Base-by-base conservation (phyloP, 2,329 filamentous ascomycete genomes). In the Colletotrichum lentis region DNA sequence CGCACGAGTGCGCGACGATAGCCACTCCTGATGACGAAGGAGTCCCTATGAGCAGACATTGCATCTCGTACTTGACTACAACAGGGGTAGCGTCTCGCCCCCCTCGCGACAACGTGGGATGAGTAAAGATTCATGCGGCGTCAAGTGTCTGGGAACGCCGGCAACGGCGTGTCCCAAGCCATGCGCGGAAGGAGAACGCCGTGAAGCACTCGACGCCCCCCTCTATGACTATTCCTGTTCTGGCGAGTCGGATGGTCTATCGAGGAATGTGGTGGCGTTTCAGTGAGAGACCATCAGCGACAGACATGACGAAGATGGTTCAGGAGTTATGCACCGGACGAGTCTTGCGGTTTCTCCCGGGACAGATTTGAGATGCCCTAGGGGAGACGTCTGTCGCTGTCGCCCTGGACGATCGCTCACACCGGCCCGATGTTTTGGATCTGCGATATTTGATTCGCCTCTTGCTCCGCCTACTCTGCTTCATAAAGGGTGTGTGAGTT, bases 221-320 rank as follows among this genome's bases (percentile, higher is more conserved):
- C 3, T 24, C 24, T 2, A 20, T 27, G 18, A 27, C 18, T 3
- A 35, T 35, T 24, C 8, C 18, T 31, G 3, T 35, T 18, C 18
- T 6, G 49, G 5, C 8, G 27, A 18, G 24, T 12, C 7, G 49
- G 8, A n/a, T 12, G 12, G 12, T 2, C 1, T 18, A n/a, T 53
- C 6, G 49, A 53, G 27, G 27, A 53, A 53, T 53, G 27, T 12
- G 27, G 35, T 53, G 49, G 14, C 27, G 49, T 53, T 53, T 53
- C 27, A 10, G 18, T 2, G 18, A 53, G 27, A 53, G 49, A 20
- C 18, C 31, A 12, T 10, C 18, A 18, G 1, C 1, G 41, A 18
- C 16, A 16, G n/a, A 3, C 14, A 16, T n/a, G 41, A 44, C 41
- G 10, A 12, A n/a, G 24, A 18, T 52, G 49, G 27, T 20, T 31